Evolutionary conservation across 2,329 filamentous ascomycete genomes (phyloP).

Genomic region (Cercospora sesami): DNA sequence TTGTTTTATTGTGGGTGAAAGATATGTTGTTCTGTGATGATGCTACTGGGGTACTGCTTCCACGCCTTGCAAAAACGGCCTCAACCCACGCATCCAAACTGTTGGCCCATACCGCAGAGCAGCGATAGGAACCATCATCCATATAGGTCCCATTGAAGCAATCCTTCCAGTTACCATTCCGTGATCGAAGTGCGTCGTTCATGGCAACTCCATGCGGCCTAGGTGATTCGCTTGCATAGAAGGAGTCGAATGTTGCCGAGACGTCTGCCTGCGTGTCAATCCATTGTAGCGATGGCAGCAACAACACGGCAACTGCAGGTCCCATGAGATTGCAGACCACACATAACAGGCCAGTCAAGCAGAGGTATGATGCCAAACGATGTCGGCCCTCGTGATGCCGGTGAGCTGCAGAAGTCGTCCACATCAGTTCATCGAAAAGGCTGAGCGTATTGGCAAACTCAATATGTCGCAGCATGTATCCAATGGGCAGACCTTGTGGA

Average conservation of each 20-base stretch:
- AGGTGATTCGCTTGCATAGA: background rate
- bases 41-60: background rate
- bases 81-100: constrained; percentile 22
- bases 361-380: background rate
- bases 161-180: background rate
- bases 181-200: background rate
- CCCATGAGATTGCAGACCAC: constrained; percentile 38
- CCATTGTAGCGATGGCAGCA: constrained; percentile 33
- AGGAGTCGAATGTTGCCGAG: background rate
- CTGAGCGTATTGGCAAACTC: background rate
- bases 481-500: background rate
- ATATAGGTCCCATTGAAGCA: background rate
- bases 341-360: constrained; percentile 20
- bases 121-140: background rate
- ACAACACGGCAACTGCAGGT: constrained; percentile 33
- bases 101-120: background rate
- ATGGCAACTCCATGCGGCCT: background rate
- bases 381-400: background rate
- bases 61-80: background rate
- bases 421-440: background rate
- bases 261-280: constrained; percentile 11
- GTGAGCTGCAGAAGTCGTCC: background rate
- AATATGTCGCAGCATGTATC: background rate
- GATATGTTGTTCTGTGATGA: constrained; percentile 6
- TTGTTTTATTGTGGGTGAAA: constrained; percentile 20